Percentiles rank a stretch among this genome's conserved stretches.
Conservation (phyloP, 2,329 filamentous ascomycete species). For the Chaetomium strumarium region DNA sequence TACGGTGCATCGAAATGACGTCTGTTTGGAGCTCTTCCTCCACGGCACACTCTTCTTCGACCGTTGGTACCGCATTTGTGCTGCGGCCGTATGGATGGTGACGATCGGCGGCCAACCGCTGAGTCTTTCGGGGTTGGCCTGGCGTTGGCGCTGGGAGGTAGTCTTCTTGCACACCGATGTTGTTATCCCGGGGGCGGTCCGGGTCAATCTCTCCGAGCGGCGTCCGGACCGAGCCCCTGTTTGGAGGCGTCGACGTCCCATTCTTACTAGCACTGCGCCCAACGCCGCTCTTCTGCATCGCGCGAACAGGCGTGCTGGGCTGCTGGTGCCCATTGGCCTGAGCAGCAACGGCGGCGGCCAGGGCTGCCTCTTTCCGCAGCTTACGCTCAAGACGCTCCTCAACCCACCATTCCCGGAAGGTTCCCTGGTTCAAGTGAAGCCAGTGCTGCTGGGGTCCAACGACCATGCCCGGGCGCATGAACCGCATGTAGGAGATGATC, state of each 20-base stretch:
- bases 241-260: conserved; percentile 71
- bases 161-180: conserved; percentile 70
- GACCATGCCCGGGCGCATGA: conserved; percentile 98
- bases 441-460: conserved; percentile 98
- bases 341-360: conserved; percentile 37
- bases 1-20: conserved; percentile 55
- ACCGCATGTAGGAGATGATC: conserved; percentile 96
- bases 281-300: conserved; percentile 53
- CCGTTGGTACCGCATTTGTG: conserved; percentile 44
- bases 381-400: conserved; percentile 75
- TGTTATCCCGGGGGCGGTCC: conserved; percentile 51
- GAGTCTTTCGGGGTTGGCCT: conserved; percentile 88
- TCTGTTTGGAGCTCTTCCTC: conserved; percentile 50
- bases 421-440: conserved; percentile 93
- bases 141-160: conserved; percentile 93
- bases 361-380: conserved; percentile 53
- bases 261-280: conserved; percentile 56
- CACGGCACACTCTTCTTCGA: conserved; percentile 43
- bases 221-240: conserved; percentile 63
- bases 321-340: conserved; percentile 27
- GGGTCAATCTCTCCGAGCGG: conserved; percentile 92
- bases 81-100: conserved; percentile 61
- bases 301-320: conserved; percentile 56
- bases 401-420: conserved; percentile 98
- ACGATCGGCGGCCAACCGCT: conserved; percentile 58